Evolutionary conservation across 805 yeast genomes (phyloP).

Genomic region (Blastobotrys chiropterorum): DNA sequence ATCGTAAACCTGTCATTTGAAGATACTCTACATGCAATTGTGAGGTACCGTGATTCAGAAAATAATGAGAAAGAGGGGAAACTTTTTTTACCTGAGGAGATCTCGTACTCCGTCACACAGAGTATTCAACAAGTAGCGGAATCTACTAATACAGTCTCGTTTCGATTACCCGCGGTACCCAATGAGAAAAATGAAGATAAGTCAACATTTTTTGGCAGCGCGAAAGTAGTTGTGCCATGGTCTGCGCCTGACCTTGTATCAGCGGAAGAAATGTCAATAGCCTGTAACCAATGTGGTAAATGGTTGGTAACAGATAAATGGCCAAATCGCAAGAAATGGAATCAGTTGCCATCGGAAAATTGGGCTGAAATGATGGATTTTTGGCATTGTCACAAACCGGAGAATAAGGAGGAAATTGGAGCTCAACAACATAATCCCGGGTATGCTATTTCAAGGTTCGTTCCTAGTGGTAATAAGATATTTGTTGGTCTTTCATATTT

Average conservation of each 20-base stretch:
- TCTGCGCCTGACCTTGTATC: slow-evolving; percentile 8
- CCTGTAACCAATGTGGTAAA: background rate
- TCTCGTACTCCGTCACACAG: slow-evolving; percentile 9
- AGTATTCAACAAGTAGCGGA: slow-evolving; percentile 3
- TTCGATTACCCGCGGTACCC: slow-evolving; percentile 19
- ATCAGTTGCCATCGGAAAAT: slow-evolving; percentile 80
- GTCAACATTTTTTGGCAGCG: slow-evolving; percentile 6
- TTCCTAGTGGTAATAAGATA: slow-evolving; percentile 37
- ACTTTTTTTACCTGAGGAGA: slow-evolving; percentile 4
- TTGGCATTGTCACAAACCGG: slow-evolving; percentile 84
- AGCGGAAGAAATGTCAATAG: background rate
- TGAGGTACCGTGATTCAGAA: slow-evolving; percentile 9
- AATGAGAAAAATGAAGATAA: slow-evolving; percentile 3
- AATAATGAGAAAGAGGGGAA: slow-evolving; percentile 3
- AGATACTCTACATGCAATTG: slow-evolving; percentile 7
- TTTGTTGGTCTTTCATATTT: slow-evolving; percentile 57
- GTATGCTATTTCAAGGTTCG: slow-evolving; percentile 24
- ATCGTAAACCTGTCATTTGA: slow-evolving; percentile 12
- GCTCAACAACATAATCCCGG: slow-evolving; percentile 11
- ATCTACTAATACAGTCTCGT: slow-evolving; percentile 8
- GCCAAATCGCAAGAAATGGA: slow-evolving; percentile 16
- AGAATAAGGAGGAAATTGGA: slow-evolving; percentile 9
- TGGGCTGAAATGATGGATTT: slow-evolving; percentile 96
- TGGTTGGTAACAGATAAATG: background rate
- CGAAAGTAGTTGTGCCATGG: slow-evolving; percentile 16